Evolutionary conservation across 179 eudicot genomes (phyloP).

Genomic region (Heliamphora pulchella): DNA sequence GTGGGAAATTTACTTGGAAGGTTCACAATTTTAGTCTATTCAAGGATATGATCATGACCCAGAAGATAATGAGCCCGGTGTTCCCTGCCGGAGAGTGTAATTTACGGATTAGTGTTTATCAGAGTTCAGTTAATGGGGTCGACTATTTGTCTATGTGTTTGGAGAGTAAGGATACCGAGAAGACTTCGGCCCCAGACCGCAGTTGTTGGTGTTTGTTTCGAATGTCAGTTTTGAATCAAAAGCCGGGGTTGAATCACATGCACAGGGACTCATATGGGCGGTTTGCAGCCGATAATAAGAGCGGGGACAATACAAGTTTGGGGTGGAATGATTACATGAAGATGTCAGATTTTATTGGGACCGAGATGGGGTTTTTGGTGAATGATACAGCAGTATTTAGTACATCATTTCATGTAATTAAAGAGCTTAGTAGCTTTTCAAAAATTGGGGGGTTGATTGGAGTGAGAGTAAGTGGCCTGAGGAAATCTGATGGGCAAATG

Average conservation of each 20-base stretch:
- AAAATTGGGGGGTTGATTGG: slow-evolving; percentile 53
- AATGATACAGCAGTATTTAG: slow-evolving; percentile 87
- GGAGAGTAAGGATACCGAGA: slow-evolving; percentile 96
- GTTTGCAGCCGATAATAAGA: slow-evolving; percentile 87
- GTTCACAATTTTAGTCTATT: slow-evolving; percentile 88
- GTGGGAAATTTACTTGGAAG: slow-evolving; percentile 96
- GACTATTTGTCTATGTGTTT: slow-evolving; percentile 93
- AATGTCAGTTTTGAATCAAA: slow-evolving; percentile 95
- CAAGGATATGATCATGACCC: slow-evolving; percentile 93
- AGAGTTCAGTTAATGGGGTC: slow-evolving; percentile 80
- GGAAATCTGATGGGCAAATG: slow-evolving; percentile 82
- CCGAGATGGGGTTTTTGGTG: slow-evolving; percentile 69
- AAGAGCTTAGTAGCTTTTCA: slow-evolving; percentile 80
- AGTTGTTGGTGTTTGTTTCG: slow-evolving; percentile 99
- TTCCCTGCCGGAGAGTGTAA: slow-evolving; percentile 98
- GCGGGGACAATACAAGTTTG: slow-evolving; percentile 94
- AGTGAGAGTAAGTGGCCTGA: slow-evolving; percentile 48
- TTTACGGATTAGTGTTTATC: slow-evolving; percentile 89
- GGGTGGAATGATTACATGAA: slow-evolving; percentile 99
- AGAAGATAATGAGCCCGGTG: slow-evolving; percentile 95
- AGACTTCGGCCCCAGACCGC: slow-evolving; percentile 49
- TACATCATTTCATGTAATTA: slow-evolving; percentile 87
- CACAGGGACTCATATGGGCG: slow-evolving; percentile 95
- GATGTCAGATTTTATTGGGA: slow-evolving; percentile 66
- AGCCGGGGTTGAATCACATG: slow-evolving; percentile 76